Percentiles rank a stretch among this genome's conserved stretches.
Evolutionary conservation across 2,329 filamentous ascomycete genomes (phyloP).

Genomic region (Colletotrichum simmondsii): DNA sequence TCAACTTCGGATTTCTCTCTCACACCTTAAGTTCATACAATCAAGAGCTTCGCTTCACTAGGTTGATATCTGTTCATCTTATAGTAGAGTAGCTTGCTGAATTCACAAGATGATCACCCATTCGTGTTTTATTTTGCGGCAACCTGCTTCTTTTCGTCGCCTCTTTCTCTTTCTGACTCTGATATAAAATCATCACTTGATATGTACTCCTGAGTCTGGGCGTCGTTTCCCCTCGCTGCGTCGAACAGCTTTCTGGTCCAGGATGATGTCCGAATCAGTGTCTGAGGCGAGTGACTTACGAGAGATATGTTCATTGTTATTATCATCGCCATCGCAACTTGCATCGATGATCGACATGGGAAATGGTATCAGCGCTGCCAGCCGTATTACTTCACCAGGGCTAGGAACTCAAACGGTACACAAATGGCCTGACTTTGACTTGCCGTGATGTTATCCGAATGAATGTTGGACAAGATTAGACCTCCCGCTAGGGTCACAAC

Average conservation of each 20-base stretch:
- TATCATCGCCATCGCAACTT: not conserved
- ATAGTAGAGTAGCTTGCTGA: not conserved
- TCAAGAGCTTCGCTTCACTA: not conserved
- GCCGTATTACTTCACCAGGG: not conserved
- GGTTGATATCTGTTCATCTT: not conserved
- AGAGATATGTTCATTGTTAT: not conserved
- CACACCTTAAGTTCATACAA: not conserved
- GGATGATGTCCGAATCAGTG: too few relatives aligned
- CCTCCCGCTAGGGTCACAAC: constrained; percentile 1
- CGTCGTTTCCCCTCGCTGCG: too few relatives aligned
- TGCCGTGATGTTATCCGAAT: constrained; percentile 3
- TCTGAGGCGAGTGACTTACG: too few relatives aligned
- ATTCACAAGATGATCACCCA: too few relatives aligned
- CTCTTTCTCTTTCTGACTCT: too few relatives aligned
- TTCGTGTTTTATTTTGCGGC: too few relatives aligned
- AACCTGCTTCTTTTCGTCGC: too few relatives aligned
- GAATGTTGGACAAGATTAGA: constrained; percentile 1
- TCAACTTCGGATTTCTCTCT: not conserved
- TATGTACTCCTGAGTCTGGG: too few relatives aligned
- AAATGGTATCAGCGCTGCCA: not conserved
- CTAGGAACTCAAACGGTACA: too few relatives aligned
- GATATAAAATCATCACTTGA: too few relatives aligned
- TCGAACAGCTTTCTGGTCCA: too few relatives aligned
- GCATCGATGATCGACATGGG: not conserved
- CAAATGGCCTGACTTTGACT: constrained; percentile 5